Evolutionary conservation across 139 green algal genomes (phyloP).

Genomic region (Auxenochlorella protothecoides): DNA sequence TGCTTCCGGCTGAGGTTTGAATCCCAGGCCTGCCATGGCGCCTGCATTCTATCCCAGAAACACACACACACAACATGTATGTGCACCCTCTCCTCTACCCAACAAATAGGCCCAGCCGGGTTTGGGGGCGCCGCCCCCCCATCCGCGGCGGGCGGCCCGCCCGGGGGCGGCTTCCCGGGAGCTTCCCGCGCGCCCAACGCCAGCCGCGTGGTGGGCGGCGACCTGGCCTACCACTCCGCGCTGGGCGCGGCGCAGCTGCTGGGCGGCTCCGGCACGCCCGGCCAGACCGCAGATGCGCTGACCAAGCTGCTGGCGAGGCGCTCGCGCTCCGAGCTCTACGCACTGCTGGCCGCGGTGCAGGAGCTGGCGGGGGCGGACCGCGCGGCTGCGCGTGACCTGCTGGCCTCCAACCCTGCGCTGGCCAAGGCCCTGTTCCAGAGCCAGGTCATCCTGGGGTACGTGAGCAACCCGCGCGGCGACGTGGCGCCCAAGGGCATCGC

Average conservation of each 20-base stretch:
- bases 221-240: constrained; percentile 22
- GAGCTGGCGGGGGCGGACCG: constrained; percentile 27
- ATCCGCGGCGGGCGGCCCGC: not conserved
- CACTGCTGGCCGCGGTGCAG: constrained; percentile 52
- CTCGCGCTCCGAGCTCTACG: constrained; percentile 53
- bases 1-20: too few species aligned
- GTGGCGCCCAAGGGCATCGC: constrained; percentile 15
- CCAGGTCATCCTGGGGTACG: constrained; percentile 76
- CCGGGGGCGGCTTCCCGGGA: not conserved
- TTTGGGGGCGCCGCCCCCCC: too few species aligned
- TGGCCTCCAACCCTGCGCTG: constrained; percentile 75
- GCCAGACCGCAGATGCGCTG: constrained; percentile 9
- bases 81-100: too few species aligned
- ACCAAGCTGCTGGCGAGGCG: constrained; percentile 30
- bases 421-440: constrained; percentile 81
- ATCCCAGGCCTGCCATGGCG: too few species aligned
- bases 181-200: not conserved
- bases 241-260: constrained; percentile 16
- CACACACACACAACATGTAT: too few species aligned
- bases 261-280: constrained; percentile 3
- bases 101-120: too few species aligned
- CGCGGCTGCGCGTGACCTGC: constrained; percentile 52
- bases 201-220: constrained; percentile 17
- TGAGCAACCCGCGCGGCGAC: constrained; percentile 32
- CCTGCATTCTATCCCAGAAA: too few species aligned